Conservation (phyloP, 2,329 filamentous ascomycete species). For the Alternaria panax region DNA sequence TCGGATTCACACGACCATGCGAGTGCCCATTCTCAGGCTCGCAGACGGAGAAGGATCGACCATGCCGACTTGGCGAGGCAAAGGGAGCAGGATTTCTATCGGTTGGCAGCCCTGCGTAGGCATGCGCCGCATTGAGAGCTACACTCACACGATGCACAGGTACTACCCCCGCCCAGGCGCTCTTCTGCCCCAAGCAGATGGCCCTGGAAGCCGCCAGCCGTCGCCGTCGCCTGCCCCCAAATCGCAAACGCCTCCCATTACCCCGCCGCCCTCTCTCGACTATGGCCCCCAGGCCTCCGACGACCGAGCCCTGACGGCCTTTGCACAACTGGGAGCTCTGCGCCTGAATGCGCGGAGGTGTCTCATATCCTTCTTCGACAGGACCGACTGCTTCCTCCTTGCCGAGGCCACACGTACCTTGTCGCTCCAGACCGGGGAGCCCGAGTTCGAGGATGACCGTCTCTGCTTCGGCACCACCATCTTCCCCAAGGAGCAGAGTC, state of each 20-base stretch:
- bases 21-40: constrained; percentile 19
- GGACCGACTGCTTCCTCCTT: constrained; percentile 47
- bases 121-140: background rate
- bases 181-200: constrained; percentile 32
- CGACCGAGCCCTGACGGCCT: constrained; percentile 48
- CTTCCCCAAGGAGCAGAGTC: constrained; percentile 43
- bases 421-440: constrained; percentile 38
- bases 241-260: constrained; percentile 19
- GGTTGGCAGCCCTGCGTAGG: too few species aligned
- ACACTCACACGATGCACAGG: constrained; percentile 12
- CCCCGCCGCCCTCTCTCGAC: constrained; percentile 21
- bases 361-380: constrained; percentile 50
- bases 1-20: constrained; percentile 21
- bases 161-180: constrained; percentile 36
- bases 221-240: constrained; percentile 25
- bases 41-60: constrained; percentile 33
- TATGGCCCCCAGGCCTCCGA: constrained; percentile 31
- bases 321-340: constrained; percentile 50
- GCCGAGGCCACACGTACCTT: constrained; percentile 46
- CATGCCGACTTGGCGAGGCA: constrained; percentile 39
- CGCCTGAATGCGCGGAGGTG: constrained; percentile 47
- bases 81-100: constrained; percentile 44
- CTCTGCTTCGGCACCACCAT: constrained; percentile 45
- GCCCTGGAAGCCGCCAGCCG: constrained; percentile 24
- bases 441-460: constrained; percentile 37